A percentile compares a stretch with the other conserved stretches of the same genome.
Conservation (phyloP, 495 filamentous ascomycete species). For the Talaromyces thailandensis region DNA sequence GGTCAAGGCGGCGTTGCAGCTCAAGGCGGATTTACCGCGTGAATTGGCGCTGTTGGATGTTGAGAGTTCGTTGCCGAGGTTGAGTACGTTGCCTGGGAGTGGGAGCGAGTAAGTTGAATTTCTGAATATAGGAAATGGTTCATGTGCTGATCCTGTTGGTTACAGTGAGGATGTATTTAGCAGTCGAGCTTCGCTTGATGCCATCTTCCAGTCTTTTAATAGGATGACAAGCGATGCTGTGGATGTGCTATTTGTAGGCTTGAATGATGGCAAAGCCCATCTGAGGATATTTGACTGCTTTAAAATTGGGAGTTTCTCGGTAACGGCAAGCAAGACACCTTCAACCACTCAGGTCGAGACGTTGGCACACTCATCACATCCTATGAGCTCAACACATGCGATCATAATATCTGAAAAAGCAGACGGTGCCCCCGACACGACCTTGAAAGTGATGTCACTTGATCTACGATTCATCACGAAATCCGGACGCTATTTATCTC, state of each 20-base stretch:
- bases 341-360: conserved; percentile 7
- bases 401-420: conserved; percentile 45
- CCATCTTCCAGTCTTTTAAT: conserved; percentile 54
- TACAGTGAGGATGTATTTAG: conserved; percentile 62
- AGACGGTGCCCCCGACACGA: conserved; percentile 12
- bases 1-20: conserved; percentile 28
- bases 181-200: conserved; percentile 60
- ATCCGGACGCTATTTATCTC: conserved; percentile 69
- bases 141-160: conserved; percentile 12
- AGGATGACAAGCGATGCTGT: conserved; percentile 60
- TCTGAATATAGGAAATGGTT: neutral
- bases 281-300: conserved; percentile 88
- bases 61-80: conserved; percentile 69
- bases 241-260: conserved; percentile 73
- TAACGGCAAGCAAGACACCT: conserved; percentile 14
- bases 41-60: conserved; percentile 72
- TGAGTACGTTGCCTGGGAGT: conserved; percentile 60
- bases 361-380: conserved; percentile 59
- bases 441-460: conserved; percentile 61
- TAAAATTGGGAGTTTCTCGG: conserved; percentile 60
- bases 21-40: conserved; percentile 58
- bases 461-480: conserved; percentile 74
- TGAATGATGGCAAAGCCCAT: conserved; percentile 69
- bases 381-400: conserved; percentile 65
- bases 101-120: conserved; percentile 26